Conservation (phyloP, 257 asterid species). For the Jacaranda copaia region DNA sequence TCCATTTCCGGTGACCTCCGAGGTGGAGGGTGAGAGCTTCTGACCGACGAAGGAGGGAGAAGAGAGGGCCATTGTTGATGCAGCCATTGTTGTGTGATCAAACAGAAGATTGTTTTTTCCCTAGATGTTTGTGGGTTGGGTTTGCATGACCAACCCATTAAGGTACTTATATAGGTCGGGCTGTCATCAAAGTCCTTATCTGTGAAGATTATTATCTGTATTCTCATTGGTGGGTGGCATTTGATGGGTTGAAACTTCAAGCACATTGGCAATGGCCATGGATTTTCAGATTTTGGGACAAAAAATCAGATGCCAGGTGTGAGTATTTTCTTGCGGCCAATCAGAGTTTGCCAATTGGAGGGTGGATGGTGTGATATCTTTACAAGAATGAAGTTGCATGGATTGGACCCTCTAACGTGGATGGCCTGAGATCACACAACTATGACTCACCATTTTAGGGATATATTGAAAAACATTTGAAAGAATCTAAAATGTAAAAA, state of each 20-base stretch:
- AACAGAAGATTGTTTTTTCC: background rate
- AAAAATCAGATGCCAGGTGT: constrained; percentile 13
- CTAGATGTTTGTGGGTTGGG: background rate
- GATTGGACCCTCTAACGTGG: no score
- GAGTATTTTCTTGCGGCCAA: background rate
- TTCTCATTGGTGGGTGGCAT: constrained; percentile 15
- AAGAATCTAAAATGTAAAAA: no score
- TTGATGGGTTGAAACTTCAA: background rate
- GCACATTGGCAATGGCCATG: background rate
- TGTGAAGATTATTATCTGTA: background rate
- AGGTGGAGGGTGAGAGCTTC: constrained; percentile 43
- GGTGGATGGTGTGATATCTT: background rate
- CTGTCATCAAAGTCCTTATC: background rate
- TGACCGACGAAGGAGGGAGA: constrained; percentile 62
- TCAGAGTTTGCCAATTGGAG: constrained; percentile 21
- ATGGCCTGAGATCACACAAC: no score
- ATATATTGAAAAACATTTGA: no score
- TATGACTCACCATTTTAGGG: no score
- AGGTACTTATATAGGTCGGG: constrained; percentile 3
- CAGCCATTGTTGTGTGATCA: constrained; percentile 43
- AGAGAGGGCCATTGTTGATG: constrained; percentile 64
- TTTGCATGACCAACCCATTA: background rate
- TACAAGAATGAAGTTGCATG: no score
- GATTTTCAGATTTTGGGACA: background rate
- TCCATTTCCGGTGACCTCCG: constrained; percentile 51